Conservation (phyloP, 352 stramenopile species). For the Phytophthora sp. region DNA sequence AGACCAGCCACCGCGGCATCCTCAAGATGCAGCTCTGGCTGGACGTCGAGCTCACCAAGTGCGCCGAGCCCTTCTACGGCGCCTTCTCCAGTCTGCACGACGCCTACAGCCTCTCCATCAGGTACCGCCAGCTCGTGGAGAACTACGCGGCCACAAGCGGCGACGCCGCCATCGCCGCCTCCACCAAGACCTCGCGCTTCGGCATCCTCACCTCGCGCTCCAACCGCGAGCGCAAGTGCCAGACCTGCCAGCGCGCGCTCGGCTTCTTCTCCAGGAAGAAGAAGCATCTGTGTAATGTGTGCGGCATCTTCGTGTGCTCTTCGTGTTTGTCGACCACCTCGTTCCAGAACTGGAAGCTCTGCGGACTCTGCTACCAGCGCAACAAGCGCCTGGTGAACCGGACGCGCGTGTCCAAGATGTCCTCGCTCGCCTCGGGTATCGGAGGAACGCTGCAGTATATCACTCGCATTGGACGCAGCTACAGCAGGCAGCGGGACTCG, state of each 20-base stretch:
- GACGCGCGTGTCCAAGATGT: conserved; percentile 57
- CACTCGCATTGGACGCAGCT: conserved; percentile 39
- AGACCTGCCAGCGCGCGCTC: conserved; percentile 67
- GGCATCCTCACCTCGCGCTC: conserved; percentile 35
- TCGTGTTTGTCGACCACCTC: conserved; percentile 66
- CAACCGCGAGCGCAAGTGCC: conserved; percentile 60
- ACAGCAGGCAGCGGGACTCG: conserved; percentile 47
- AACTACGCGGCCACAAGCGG: conserved; percentile 41
- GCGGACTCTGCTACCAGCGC: conserved; percentile 62
- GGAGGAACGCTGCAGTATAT: conserved; percentile 41
- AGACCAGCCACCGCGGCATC: conserved; percentile 59
- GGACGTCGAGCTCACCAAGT: conserved; percentile 65
- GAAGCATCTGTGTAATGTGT: conserved; percentile 68
- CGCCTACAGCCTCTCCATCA: conserved; percentile 67
- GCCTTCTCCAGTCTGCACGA: conserved; percentile 71
- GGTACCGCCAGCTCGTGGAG: conserved; percentile 69
- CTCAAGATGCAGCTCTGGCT: conserved; percentile 80
- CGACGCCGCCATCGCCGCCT: conserved; percentile 28
- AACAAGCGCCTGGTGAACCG: conserved; percentile 68
- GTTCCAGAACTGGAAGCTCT: conserved; percentile 70
- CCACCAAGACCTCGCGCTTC: conserved; percentile 35
- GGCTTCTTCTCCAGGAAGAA: conserved; percentile 68
- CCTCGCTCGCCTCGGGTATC: conserved; percentile 44
- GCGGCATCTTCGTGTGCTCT: conserved; percentile 65
- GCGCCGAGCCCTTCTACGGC: conserved; percentile 54